phyloP scores from a whole-genome alignment of 306 rosid genomes.

The Geum urbanum region DNA sequence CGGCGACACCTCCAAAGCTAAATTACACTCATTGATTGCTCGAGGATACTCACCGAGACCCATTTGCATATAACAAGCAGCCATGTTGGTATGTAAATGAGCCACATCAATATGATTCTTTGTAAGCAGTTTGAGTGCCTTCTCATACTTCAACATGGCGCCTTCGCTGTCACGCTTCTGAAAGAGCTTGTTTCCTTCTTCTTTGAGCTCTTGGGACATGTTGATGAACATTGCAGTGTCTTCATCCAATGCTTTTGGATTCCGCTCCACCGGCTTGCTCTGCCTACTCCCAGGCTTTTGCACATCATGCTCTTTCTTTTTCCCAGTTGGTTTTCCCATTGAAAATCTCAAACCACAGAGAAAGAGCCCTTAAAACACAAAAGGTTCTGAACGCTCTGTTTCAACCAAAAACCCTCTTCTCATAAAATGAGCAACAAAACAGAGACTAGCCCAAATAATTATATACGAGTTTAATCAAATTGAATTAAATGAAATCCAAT shows the following conservation, averaged over 20 bases:
- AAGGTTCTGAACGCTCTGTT: slow-evolving; percentile 26
- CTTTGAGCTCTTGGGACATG: slow-evolving; percentile 80
- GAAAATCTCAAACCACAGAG: slow-evolving; percentile 10
- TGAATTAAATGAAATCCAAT: background rate
- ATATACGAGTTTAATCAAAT: background rate
- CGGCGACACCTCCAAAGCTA: slow-evolving; percentile 65
- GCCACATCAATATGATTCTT: slow-evolving; percentile 70
- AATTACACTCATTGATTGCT: slow-evolving; percentile 72
- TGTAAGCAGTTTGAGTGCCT: slow-evolving; percentile 76
- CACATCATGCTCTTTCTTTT: slow-evolving; percentile 51
- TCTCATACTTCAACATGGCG: slow-evolving; percentile 73
- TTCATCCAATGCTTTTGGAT: slow-evolving; percentile 59
- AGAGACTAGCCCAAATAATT: background rate
- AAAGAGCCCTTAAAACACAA: slow-evolving; percentile 11
- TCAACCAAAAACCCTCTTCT: slow-evolving; percentile 12
- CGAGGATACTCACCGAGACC: slow-evolving; percentile 82
- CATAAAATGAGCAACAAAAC: background rate
- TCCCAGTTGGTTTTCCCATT: slow-evolving; percentile 83
- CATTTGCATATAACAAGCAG: slow-evolving; percentile 73
- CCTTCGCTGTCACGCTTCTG: slow-evolving; percentile 72
- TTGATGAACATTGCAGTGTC: slow-evolving; percentile 83
- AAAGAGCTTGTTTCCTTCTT: slow-evolving; percentile 67
- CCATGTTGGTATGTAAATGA: slow-evolving; percentile 66
- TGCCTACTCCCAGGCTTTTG: slow-evolving; percentile 36
- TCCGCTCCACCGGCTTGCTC: slow-evolving; percentile 33